Base-by-base conservation (phyloP, 176 grass and related monocot genomes). In the Carex littledalei region DNA sequence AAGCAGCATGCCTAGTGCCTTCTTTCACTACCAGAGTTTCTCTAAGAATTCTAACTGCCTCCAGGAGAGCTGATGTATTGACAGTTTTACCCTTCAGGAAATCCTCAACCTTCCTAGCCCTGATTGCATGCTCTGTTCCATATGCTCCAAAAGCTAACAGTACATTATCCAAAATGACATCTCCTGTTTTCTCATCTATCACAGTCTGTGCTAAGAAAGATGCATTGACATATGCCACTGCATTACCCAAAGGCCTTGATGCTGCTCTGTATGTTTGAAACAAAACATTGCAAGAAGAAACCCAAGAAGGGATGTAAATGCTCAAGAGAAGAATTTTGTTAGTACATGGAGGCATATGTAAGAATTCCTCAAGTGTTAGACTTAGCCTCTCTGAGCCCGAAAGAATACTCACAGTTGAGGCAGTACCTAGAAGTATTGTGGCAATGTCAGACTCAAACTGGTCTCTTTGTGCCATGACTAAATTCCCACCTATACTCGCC, bases 241-340 rank as follows among this genome's bases (percentile, higher is more conserved):
- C 94, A 92, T 97, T 97, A 37, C 94, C 94, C 37, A 91, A 45
- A 63, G 94, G 92, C n/a, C 94, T 89, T 47, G 94, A 84, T 21
- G 94, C 69, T 22, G 90, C 94, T 66, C 92, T 78, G 21, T 89
- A 97, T 16, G 94, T 94, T 84, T 97, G 90, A 84, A 97, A 94
- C 41, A 86, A 79, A 54, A 97, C 35, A 54, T 45, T 71, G 21
- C 2, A 26, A 43, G 85, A 89, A 75, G 85, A 85, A 84, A 72
- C 26, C 86, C 90, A 90, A 34, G 81, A 84, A 0, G 94, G 92
- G 78, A 97, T 85, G 81, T 75, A 90, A 78, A 97, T 84, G 70
- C 87, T 92, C 79, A 94, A 18, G 45, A 97, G 86, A 31, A 97
- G 68, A 2, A 88, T 88, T 62, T 74, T 92, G 13, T 81, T 34